These are phyloP conservation scores for Nakaseomyces kungkrabaensis DNA, from an alignment of 1,139 yeast species.

Conservation along the genomic window DNA sequence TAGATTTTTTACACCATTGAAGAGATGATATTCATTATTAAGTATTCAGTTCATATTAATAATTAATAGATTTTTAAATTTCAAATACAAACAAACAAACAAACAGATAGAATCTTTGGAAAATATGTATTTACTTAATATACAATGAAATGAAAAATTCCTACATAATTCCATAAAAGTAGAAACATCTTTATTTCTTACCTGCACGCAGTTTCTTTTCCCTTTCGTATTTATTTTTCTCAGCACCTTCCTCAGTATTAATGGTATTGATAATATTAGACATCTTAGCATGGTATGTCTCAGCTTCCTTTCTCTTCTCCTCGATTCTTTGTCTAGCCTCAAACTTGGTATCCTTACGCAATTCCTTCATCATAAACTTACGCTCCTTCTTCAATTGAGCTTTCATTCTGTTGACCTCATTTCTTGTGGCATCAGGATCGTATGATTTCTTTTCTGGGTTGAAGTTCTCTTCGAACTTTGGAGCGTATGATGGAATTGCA, in stretches of 20 bases:
- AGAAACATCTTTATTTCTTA: slow-evolving; percentile 24
- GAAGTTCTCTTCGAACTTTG: slow-evolving; percentile 91
- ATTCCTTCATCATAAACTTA: slow-evolving; percentile 78
- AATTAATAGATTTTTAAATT: not conserved
- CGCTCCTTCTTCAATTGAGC: slow-evolving; percentile 84
- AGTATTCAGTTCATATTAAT: not conserved
- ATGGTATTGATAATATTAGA: slow-evolving; percentile 76
- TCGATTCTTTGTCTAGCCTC: slow-evolving; percentile 76
- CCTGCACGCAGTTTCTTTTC: slow-evolving; percentile 63
- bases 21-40: not conserved
- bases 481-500: slow-evolving; percentile 77
- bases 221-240: slow-evolving; percentile 80
- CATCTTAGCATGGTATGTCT: slow-evolving; percentile 83
- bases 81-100: not conserved
- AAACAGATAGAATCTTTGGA: not conserved
- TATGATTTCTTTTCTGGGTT: slow-evolving; percentile 91
- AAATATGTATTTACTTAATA: not conserved
- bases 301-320: slow-evolving; percentile 65
- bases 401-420: slow-evolving; percentile 73
- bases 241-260: slow-evolving; percentile 89
- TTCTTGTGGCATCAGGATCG: slow-evolving; percentile 72
- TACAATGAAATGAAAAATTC: not conserved
- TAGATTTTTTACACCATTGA: too few species aligned
- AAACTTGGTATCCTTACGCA: slow-evolving; percentile 81
- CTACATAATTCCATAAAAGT: not conserved